These are phyloP conservation scores for Fusarium torulosum DNA, from an alignment of 2,329 filamentous ascomycete species.

Conservation along the genomic window DNA sequence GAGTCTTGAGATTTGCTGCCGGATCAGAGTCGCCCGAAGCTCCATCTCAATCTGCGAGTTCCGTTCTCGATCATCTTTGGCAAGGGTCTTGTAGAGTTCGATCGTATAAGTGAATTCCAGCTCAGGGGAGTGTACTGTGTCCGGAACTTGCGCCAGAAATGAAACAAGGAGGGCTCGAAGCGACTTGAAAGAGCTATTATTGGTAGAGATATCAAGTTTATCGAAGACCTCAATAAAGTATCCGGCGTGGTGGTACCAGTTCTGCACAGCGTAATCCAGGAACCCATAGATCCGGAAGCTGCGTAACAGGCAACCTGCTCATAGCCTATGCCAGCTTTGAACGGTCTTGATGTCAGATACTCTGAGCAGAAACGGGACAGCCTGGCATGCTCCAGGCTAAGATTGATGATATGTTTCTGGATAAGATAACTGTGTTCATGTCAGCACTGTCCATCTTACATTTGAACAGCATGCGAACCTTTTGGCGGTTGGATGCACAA, in stretches of 20 bases:
- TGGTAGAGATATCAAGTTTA: neutral
- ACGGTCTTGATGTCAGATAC: constrained; percentile 23
- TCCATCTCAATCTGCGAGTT: no score
- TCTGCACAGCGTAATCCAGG: constrained; percentile 23
- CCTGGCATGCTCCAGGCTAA: neutral
- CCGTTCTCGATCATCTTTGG: no score
- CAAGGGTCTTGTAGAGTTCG: no score
- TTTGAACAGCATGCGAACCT: neutral
- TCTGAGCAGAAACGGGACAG: constrained; percentile 12
- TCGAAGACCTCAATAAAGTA: neutral
- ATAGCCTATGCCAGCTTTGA: neutral
- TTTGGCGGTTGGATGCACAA: constrained; percentile 24
- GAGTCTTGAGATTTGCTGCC: no score
- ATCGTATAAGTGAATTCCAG: no score
- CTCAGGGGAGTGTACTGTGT: no score
- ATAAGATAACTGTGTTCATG: constrained; percentile 17
- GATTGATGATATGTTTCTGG: neutral
- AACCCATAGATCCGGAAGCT: constrained; percentile 10
- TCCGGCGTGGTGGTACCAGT: constrained; percentile 22
- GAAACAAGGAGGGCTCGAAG: neutral
- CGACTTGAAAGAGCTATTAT: neutral
- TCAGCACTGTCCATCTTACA: no score
- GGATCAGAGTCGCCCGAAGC: no score
- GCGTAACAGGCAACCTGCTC: neutral
- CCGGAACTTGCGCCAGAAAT: neutral